phyloP scores from a whole-genome alignment of 176 grass and related monocot genomes.

The Triticum aestivum region DNA sequence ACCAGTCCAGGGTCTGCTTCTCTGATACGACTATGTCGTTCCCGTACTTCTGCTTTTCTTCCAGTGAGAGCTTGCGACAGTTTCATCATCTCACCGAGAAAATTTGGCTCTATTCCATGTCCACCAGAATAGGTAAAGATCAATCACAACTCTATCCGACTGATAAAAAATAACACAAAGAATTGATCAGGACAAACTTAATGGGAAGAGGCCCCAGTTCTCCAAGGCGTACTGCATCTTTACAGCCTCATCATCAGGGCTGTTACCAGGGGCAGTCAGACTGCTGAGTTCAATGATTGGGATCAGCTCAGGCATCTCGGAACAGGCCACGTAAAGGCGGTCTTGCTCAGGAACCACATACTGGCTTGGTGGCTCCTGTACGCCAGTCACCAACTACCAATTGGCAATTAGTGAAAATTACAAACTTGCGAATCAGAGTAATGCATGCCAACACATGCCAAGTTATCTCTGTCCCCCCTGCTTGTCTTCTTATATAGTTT shows the following conservation, averaged over 20 bases:
- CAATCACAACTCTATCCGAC: too few species aligned
- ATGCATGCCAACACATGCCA: neutral
- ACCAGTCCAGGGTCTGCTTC: slow-evolving; percentile 52
- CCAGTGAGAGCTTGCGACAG: slow-evolving; percentile 18
- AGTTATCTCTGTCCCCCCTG: too few species aligned
- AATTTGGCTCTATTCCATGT: too few species aligned
- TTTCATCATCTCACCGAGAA: too few species aligned
- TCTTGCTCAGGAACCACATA: slow-evolving; percentile 35
- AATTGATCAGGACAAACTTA: neutral
- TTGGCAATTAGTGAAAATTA: neutral
- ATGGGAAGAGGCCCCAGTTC: slow-evolving; percentile 57
- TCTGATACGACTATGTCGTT: slow-evolving; percentile 36
- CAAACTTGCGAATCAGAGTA: neutral
- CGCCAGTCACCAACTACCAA: neutral
- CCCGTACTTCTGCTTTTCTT: slow-evolving; percentile 57
- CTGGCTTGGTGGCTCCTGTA: slow-evolving; percentile 52
- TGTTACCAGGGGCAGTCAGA: neutral
- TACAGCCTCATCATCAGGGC: slow-evolving; percentile 1
- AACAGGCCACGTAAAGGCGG: neutral
- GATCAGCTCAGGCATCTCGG: slow-evolving; percentile 16
- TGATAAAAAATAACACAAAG: too few species aligned
- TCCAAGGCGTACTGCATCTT: slow-evolving; percentile 32
- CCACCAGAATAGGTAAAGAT: too few species aligned
- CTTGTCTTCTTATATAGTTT: too few species aligned
- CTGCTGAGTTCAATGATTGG: slow-evolving; percentile 48